Percentiles rank a stretch among this genome's conserved stretches.
These are phyloP conservation scores for Raffaelea albimanens DNA, from an alignment of 2,329 filamentous ascomycete genomes.

Conservation along the genomic window DNA sequence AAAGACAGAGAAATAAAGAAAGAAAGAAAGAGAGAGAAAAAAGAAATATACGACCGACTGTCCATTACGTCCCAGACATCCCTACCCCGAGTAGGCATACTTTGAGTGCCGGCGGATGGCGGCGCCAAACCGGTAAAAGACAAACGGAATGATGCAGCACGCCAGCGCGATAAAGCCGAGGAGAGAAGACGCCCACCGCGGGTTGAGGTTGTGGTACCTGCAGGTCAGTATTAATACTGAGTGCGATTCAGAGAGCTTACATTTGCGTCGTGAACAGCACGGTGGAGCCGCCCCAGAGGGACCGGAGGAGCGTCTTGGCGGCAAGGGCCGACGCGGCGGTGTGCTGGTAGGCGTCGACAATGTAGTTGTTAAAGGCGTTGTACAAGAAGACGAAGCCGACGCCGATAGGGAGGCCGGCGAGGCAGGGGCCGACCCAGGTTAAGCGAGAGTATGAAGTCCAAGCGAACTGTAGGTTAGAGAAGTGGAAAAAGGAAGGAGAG, in stretches of 20 bases:
- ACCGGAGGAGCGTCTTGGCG: slow-evolving; percentile 50
- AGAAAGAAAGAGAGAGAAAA: no score
- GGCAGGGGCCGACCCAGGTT: slow-evolving; percentile 23
- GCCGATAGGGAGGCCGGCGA: slow-evolving; percentile 20
- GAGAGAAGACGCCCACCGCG: slow-evolving; percentile 20
- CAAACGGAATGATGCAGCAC: slow-evolving; percentile 32
- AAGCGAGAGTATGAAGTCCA: slow-evolving; percentile 22
- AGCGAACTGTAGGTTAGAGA: no score
- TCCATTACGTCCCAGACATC: no score
- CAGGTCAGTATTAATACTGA: slow-evolving; percentile 12
- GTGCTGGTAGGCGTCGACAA: slow-evolving; percentile 46
- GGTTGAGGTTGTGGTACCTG: slow-evolving; percentile 2
- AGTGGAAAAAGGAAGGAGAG: no score
- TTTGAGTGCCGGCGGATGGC: slow-evolving; percentile 20
- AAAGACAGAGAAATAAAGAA: no score
- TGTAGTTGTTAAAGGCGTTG: slow-evolving; percentile 40
- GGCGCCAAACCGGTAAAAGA: slow-evolving; percentile 35
- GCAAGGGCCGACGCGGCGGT: slow-evolving; percentile 46
- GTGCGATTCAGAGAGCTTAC: slow-evolving; percentile 31
- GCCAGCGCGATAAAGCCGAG: slow-evolving; percentile 34
- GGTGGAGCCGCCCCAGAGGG: slow-evolving; percentile 40
- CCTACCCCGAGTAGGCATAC: slow-evolving; percentile 1
- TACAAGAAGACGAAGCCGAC: slow-evolving; percentile 19
- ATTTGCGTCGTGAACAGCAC: slow-evolving; percentile 34
- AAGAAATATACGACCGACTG: no score